Evolutionary conservation across 2,329 filamentous ascomycete species (phyloP), one percentile per base, ranked within the genome.

Genomic region (Claviceps cyperi): DNA sequence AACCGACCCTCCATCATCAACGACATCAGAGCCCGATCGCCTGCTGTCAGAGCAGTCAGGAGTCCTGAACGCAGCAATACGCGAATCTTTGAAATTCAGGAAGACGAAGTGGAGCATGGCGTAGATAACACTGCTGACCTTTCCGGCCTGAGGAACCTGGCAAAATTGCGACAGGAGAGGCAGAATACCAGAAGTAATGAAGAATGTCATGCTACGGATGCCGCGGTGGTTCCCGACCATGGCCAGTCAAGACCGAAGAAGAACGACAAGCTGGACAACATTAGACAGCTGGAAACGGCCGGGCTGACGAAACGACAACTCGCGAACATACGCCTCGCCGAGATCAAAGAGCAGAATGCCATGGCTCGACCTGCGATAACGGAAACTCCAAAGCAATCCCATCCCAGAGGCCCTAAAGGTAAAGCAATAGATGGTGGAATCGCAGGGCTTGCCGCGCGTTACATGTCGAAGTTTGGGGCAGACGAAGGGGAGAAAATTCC

Each of bases 321-420:
- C 15, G 70, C 75, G n/a, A 67, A 68, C 6, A 70, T 71, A 49
- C 67, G 69, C 35, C 61, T 80, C 2, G 74, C 73, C 36, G 75
- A 77, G 59, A 77, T 77, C 50, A 67, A 70, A 39, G 71, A 75
- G 49, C 66, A 62, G 51, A 76, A 78, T 57, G 68, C 70, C 37
- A 64, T 66, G 54, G 67, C 69, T 7, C 63, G 66, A 46, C 70
- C 70, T 9, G 59, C 66, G 6, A 73, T 70, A 1, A 69, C 72
- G 14, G 69, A 66, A 40, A 59, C 72, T 46, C 50, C 57, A 13
- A 59, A 58, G 44, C 62, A 8, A 62, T 55, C 9, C 13, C 19
- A 21, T 11, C 39, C 17, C 28, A 32, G 28, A 22, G 14, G 40
- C 56, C 60, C 3, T 13, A 21, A 21, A 9, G 63, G 57, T 7